Conservation (phyloP, 1,284 basidiomycete species). For the Malassezia globosa region DNA sequence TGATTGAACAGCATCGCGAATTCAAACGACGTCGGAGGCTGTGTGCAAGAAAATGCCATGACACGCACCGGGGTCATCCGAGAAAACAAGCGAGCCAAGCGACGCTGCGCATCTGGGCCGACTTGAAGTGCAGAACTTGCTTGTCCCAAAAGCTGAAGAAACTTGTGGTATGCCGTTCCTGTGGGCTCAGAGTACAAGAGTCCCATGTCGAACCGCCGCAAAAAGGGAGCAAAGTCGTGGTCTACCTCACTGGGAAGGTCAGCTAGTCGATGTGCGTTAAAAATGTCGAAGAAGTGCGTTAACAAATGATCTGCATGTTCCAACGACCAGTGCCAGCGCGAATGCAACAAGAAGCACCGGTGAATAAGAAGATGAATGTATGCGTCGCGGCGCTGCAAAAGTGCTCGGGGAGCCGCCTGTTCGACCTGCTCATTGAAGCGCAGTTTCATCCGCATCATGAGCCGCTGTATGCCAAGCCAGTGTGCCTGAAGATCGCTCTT, state of each 20-base stretch:
- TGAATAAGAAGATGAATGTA: conserved; percentile 65
- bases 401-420: conserved; percentile 48
- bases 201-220: conserved; percentile 52
- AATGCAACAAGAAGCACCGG: conserved; percentile 62
- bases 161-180: conserved; percentile 61
- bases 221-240: conserved; percentile 66
- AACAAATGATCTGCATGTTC: conserved; percentile 56
- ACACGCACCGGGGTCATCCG: conserved; percentile 64
- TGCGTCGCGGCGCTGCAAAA: conserved; percentile 58
- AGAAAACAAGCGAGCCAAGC: conserved; percentile 64
- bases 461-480: conserved; percentile 55
- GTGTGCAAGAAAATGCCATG: conserved; percentile 48
- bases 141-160: conserved; percentile 64
- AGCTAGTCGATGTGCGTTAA: conserved; percentile 66
- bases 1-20: conserved; percentile 78
- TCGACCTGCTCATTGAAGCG: conserved; percentile 54
- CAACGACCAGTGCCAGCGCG: conserved; percentile 62
- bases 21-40: conserved; percentile 53
- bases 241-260: conserved; percentile 62
- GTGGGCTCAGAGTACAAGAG: conserved; percentile 13
- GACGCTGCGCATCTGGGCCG: conserved; percentile 36
- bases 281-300: conserved; percentile 61
- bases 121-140: conserved; percentile 48
- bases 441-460: conserved; percentile 50
- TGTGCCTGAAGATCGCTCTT: conserved; percentile 53